A percentile compares a stretch with the other conserved stretches of the same genome.
phyloP scores from a whole-genome alignment of 495 filamentous ascomycete species.

The Cercophora newfieldiana region DNA sequence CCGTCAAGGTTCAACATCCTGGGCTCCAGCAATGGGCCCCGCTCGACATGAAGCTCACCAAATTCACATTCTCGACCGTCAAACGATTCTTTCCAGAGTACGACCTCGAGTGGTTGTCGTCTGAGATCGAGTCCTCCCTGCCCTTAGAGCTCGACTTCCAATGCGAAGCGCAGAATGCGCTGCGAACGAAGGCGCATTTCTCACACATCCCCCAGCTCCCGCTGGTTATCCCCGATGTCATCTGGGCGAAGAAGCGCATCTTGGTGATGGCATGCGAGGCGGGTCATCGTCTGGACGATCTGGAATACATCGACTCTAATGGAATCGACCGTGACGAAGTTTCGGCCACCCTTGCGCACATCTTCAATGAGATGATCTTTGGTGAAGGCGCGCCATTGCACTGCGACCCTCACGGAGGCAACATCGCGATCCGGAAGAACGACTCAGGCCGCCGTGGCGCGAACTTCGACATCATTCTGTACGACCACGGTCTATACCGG shows the following conservation, averaged over 20 bases:
- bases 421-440: constrained; percentile 88
- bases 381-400: constrained; percentile 85
- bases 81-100: constrained; percentile 97
- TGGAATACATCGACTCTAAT: constrained; percentile 80
- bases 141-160: constrained; percentile 91
- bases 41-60: constrained; percentile 82
- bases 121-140: constrained; percentile 87
- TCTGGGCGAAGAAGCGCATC: constrained; percentile 87
- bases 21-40: constrained; percentile 87
- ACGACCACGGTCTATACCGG: constrained; percentile 95
- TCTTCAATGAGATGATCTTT: constrained; percentile 99
- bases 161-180: constrained; percentile 84
- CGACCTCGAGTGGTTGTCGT: constrained; percentile 91
- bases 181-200: constrained; percentile 76
- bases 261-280: constrained; percentile 94
- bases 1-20: constrained; percentile 97
- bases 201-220: constrained; percentile 64
- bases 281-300: constrained; percentile 85
- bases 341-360: constrained; percentile 82
- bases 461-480: constrained; percentile 97
- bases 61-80: constrained; percentile 84
- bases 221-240: constrained; percentile 83
- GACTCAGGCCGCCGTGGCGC: constrained; percentile 38
- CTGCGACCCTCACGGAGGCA: constrained; percentile 97
- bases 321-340: constrained; percentile 94